Base-by-base conservation (phyloP, 148 eudicot genomes). In the Rhododendron ovatum region DNA sequence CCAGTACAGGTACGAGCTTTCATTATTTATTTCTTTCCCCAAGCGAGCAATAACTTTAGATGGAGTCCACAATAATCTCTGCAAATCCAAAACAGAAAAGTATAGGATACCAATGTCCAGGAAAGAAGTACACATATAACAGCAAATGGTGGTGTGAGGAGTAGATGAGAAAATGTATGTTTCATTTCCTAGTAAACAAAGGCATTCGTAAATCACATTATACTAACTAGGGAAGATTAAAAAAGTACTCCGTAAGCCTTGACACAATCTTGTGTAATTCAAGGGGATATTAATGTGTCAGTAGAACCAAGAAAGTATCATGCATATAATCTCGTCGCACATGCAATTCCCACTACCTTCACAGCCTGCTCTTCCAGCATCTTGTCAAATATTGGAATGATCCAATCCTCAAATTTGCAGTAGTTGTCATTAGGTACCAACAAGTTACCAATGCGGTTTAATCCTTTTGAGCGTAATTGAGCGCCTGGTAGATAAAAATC, bases 391-490 rank as follows among this genome's bases (percentile, higher is more conserved):
- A 96, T 91, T 24, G 96, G 98, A 69, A 95, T 91, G 80, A 95
- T 92, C 99, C 99, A 95, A 88, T 95, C 98, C 95, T 96, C 99
- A 95, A 96, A 96, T 87, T 96, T 96, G 93, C 98, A 95, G 87
- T 96, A 96, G 91, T 96, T 96, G 82, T 89, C 96, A 93, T 95
- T 96, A 8, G 98, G 98, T 88, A 95, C 97, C 93, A 96, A 91
- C 88, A 96, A 88, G 87, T 96, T 96, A 87, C 99, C 98, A 86
- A 95, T 96, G 76, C 99, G 94, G 86, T 95, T 96, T 89, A 96
- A 88, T 74, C 97, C 98, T 89, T 93, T 92, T 24, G 94, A 86
- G 15, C 98, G 96, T 77, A 95, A 90, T 48, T 84, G 90, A 83
- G 93, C 97, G 63, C 99, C 98, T 79, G 95, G 90, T 84, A 96